These are phyloP conservation scores for Lasiosphaeris hirsuta DNA, from an alignment of 495 filamentous ascomycete genomes.

Conservation along the genomic window DNA sequence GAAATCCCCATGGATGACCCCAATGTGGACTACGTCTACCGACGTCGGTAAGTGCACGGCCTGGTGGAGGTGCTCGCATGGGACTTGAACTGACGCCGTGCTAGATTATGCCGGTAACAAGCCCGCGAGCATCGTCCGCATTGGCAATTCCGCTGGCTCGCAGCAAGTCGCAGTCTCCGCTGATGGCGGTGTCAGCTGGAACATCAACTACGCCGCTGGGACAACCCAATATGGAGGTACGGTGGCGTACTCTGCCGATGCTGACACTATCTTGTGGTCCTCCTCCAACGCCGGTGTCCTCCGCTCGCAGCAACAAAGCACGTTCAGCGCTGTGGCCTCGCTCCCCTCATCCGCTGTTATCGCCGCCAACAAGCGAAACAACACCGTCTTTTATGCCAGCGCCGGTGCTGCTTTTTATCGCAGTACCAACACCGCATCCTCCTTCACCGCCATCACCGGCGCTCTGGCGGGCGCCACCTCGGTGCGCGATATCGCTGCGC, in stretches of 20 bases:
- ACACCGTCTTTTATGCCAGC: slow-evolving; percentile 51
- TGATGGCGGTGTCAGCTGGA: slow-evolving; percentile 47
- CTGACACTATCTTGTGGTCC: slow-evolving; percentile 50
- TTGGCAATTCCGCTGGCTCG: slow-evolving; percentile 45
- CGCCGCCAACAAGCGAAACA: slow-evolving; percentile 51
- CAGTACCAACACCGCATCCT: slow-evolving; percentile 41
- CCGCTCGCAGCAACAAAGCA: slow-evolving; percentile 38
- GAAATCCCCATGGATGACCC: slow-evolving; percentile 45
- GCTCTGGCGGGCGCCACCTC: slow-evolving; percentile 35
- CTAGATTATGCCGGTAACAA: slow-evolving; percentile 55
- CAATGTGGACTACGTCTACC: slow-evolving; percentile 46
- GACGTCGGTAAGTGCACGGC: slow-evolving; percentile 35
- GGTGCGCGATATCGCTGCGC: slow-evolving; percentile 47
- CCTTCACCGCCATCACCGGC: slow-evolving; percentile 37
- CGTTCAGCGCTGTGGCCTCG: slow-evolving; percentile 43
- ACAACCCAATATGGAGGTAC: slow-evolving; percentile 42
- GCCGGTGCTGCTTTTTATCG: slow-evolving; percentile 44
- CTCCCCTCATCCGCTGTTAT: slow-evolving; percentile 46
- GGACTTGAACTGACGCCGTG: neutral
- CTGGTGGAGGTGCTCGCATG: no score
- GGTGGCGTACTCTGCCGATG: slow-evolving; percentile 52
- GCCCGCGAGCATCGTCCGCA: slow-evolving; percentile 50
- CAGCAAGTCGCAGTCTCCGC: slow-evolving; percentile 42
- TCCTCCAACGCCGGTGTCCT: slow-evolving; percentile 38
- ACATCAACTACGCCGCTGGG: slow-evolving; percentile 43